A percentile compares a stretch with the other conserved stretches of the same genome.
Conservation (phyloP, 495 filamentous ascomycete species). For the Podospora pseudocomata region DNA sequence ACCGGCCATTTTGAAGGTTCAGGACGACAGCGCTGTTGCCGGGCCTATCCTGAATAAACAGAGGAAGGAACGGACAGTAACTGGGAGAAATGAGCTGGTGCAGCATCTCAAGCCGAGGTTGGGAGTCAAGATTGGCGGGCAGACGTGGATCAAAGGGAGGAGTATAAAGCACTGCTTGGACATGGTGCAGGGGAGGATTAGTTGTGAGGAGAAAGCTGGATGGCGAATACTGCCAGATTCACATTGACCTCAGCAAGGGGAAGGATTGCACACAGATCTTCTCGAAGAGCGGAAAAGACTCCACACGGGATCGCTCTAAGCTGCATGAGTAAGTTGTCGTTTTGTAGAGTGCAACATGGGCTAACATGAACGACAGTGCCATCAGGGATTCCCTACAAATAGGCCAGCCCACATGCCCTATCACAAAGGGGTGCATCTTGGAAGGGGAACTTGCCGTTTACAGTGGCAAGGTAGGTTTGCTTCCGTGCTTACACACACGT, state of each 20-base stretch:
- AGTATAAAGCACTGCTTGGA: constrained; percentile 70
- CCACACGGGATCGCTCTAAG: constrained; percentile 62
- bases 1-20: constrained; percentile 62
- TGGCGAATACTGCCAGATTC: constrained; percentile 85
- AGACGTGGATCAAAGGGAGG: constrained; percentile 68
- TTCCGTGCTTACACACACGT: background rate
- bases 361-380: constrained; percentile 28
- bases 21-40: constrained; percentile 48
- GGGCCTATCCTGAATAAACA: constrained; percentile 29
- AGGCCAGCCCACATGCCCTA: constrained; percentile 49
- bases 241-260: constrained; percentile 62
- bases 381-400: constrained; percentile 58
- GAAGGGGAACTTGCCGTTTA: constrained; percentile 82
- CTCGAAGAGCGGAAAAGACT: constrained; percentile 88
- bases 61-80: constrained; percentile 23
- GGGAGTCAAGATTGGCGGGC: constrained; percentile 72
- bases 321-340: constrained; percentile 51
- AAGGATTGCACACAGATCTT: constrained; percentile 67
- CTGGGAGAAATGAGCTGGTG: constrained; percentile 20
- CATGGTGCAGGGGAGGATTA: constrained; percentile 61
- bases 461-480: constrained; percentile 51
- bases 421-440: constrained; percentile 65
- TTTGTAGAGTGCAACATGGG: background rate
- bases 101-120: constrained; percentile 54
- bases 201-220: constrained; percentile 83